phyloP scores from a whole-genome alignment of 2,329 filamentous ascomycete genomes.

The Tolypocladium ophioglossoides region DNA sequence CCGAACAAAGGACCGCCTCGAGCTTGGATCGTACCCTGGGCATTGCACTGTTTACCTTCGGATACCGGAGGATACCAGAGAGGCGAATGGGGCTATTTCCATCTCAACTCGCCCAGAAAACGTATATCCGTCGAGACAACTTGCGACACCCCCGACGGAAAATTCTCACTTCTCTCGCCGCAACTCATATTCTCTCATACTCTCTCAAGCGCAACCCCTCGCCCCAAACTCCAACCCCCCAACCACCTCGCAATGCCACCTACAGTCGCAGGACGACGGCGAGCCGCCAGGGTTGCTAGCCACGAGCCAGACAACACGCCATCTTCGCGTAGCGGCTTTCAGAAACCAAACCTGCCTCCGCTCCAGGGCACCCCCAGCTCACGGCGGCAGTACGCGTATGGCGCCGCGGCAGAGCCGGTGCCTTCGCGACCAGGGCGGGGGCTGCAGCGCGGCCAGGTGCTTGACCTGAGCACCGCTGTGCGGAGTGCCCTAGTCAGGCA shows the following conservation, averaged over 20 bases:
- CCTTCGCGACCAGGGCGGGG: constrained; percentile 10
- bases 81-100: neutral
- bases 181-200: neutral
- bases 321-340: constrained; percentile 6
- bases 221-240: neutral
- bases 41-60: neutral
- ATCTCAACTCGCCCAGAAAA: neutral
- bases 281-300: constrained; percentile 1
- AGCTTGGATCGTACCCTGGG: neutral
- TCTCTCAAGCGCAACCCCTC: neutral
- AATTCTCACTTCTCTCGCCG: neutral
- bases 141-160: neutral
- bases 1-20: neutral
- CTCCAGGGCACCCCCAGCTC: constrained; percentile 22
- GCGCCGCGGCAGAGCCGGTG: constrained; percentile 23
- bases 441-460: constrained; percentile 6
- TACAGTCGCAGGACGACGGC: constrained; percentile 3
- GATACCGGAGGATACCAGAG: neutral
- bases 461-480: constrained; percentile 18
- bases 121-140: neutral
- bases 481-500: constrained; percentile 14
- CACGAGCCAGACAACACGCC: constrained; percentile 4
- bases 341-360: constrained; percentile 14
- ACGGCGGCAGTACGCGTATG: constrained; percentile 27
- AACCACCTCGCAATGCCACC: constrained; percentile 7